These are phyloP conservation scores for Beauveria bassiana DNA, from an alignment of 2,329 filamentous ascomycete species.

Conservation along the genomic window DNA sequence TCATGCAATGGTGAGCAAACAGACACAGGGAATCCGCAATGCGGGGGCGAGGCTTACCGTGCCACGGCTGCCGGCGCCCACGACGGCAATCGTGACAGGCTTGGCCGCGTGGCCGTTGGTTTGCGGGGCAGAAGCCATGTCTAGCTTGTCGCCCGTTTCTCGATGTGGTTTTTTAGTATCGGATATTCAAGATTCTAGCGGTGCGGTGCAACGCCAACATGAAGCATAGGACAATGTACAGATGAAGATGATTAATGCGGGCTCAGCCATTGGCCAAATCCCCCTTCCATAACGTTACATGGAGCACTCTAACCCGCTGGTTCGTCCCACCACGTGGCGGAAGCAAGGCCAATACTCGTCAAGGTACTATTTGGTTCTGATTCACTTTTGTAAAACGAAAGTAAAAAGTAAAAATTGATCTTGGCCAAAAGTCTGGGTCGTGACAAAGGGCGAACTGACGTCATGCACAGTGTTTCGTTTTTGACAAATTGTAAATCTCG, in stretches of 20 bases:
- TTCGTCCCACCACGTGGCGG: neutral
- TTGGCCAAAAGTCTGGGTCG: neutral
- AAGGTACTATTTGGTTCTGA: no score
- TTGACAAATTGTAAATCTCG: neutral
- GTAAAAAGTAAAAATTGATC: no score
- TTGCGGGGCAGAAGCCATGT: neutral
- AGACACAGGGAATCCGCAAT: neutral
- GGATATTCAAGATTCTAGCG: neutral
- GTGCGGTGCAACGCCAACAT: neutral
- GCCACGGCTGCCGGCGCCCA: slow-evolving; percentile 14
- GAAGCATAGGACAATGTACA: neutral
- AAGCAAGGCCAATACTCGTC: neutral
- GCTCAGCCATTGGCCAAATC: neutral
- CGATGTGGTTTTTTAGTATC: no score
- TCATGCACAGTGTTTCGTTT: neutral
- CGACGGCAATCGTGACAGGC: slow-evolving; percentile 13
- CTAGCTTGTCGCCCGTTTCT: neutral
- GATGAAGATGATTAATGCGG: slow-evolving; percentile 7
- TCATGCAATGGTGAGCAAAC: neutral
- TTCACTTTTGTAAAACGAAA: no score
- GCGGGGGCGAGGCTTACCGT: slow-evolving; percentile 4
- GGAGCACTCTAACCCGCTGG: neutral
- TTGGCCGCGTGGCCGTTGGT: neutral
- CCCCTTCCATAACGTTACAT: slow-evolving; percentile 4
- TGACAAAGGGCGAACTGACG: neutral